Conservation (phyloP, 306 rosid genomes). For the Cucumis melo region DNA sequence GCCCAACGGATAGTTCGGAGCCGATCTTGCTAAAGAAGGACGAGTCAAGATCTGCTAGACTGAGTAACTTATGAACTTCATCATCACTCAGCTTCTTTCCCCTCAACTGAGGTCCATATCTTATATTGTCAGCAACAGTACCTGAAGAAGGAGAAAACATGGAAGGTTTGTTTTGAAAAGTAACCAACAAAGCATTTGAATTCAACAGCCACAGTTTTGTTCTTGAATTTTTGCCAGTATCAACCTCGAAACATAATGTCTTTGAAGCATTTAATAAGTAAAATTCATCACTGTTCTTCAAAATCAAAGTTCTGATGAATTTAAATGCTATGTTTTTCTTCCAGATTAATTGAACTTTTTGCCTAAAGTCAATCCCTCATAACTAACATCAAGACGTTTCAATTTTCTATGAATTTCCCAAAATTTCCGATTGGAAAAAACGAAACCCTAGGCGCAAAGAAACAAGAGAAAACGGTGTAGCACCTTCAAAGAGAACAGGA, state of each 20-base stretch:
- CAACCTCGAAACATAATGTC: neutral
- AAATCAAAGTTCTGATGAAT: neutral
- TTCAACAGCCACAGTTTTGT: neutral
- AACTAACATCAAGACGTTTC: neutral
- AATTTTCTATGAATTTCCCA: neutral
- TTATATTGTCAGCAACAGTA: slow-evolving; percentile 67
- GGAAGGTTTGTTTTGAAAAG: neutral
- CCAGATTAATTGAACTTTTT: neutral
- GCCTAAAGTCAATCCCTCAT: neutral
- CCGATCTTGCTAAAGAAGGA: slow-evolving; percentile 46
- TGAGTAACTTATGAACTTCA: slow-evolving; percentile 54
- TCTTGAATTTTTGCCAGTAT: neutral
- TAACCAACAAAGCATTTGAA: neutral
- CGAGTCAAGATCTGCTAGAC: slow-evolving; percentile 61
- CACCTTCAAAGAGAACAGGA: slow-evolving; percentile 83
- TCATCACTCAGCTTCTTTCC: slow-evolving; percentile 52
- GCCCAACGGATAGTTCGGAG: slow-evolving; percentile 79
- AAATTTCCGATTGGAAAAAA: neutral
- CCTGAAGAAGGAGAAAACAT: slow-evolving; percentile 23
- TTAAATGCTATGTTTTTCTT: neutral
- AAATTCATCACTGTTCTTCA: neutral
- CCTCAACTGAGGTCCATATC: slow-evolving; percentile 67
- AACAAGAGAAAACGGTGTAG: neutral
- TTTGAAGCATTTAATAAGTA: neutral
- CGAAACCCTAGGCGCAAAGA: neutral